A percentile compares a stretch with the other conserved stretches of the same genome.
These are phyloP conservation scores for Lactifluus subvellereus DNA, from an alignment of 768 basidiomycete species.

Conservation along the genomic window DNA sequence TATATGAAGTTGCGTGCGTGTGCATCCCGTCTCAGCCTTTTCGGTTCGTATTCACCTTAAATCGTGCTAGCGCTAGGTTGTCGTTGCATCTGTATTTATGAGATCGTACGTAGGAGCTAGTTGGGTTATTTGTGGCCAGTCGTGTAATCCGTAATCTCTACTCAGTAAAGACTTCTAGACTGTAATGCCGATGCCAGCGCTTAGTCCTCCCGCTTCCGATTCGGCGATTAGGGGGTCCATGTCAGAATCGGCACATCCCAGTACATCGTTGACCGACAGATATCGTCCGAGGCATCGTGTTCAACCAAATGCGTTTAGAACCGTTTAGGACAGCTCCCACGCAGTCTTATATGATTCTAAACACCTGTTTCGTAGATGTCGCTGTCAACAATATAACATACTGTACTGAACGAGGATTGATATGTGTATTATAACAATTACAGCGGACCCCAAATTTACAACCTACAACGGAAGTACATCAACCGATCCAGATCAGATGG, in stretches of 20 bases:
- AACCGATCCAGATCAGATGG: neutral
- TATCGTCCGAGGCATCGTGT: too few relatives aligned
- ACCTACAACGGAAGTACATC: neutral
- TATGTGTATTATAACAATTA: neutral
- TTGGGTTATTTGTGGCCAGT: slow-evolving; percentile 1
- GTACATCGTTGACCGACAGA: neutral
- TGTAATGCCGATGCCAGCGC: neutral
- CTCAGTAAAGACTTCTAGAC: neutral
- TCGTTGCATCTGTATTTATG: slow-evolving; percentile 8
- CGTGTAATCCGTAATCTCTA: neutral
- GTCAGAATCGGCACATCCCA: neutral
- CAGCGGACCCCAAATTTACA: neutral
- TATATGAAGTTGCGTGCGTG: neutral
- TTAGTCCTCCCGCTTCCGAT: neutral
- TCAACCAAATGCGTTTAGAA: too few relatives aligned
- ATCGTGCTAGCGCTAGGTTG: neutral
- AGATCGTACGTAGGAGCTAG: neutral
- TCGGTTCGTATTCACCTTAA: neutral
- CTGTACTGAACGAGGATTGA: neutral
- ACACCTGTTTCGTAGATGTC: too few relatives aligned
- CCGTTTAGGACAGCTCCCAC: too few relatives aligned
- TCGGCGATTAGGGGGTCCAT: neutral
- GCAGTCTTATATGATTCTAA: too few relatives aligned
- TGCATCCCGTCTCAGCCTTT: neutral
- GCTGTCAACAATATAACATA: too few relatives aligned